phyloP scores from a whole-genome alignment of 2,329 filamentous ascomycete species.

The Tolypocladium pustulatum region DNA sequence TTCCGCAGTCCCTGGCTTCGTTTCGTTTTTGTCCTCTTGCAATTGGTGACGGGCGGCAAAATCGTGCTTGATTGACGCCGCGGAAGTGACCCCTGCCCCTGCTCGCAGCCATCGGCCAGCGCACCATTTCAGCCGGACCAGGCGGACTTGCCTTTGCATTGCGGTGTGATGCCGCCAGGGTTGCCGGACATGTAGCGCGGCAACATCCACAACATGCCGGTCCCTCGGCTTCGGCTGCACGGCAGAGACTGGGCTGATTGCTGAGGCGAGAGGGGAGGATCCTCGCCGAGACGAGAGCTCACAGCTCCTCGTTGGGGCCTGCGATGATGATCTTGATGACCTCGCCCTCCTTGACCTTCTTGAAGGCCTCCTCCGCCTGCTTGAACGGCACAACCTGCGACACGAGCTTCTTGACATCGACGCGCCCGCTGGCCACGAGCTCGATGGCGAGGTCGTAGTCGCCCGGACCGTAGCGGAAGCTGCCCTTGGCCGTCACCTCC shows the following conservation, averaged over 20 bases:
- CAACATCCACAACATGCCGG: not conserved
- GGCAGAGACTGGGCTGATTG: not conserved
- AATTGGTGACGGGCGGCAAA: not conserved
- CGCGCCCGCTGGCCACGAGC: constrained; percentile 59
- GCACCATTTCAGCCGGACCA: not conserved
- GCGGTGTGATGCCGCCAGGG: not conserved
- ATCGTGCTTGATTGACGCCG: not conserved
- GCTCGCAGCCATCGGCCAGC: not conserved
- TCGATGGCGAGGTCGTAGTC: constrained; percentile 81
- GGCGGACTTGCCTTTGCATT: not conserved
- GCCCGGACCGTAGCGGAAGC: constrained; percentile 79
- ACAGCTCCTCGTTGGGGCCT: constrained; percentile 38
- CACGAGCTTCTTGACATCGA: constrained; percentile 76
- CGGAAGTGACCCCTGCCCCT: not conserved
- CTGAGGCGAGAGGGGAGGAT: not conserved
- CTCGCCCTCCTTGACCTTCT: constrained; percentile 75
- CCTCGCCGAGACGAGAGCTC: not conserved
- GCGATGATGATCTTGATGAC: constrained; percentile 61
- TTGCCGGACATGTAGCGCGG: not conserved
- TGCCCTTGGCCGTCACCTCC: constrained; percentile 78
- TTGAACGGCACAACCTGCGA: constrained; percentile 67
- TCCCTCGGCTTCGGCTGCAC: not conserved
- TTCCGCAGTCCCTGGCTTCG: not conserved
- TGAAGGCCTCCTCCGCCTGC: constrained; percentile 77
- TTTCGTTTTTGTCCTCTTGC: not conserved